Percentiles rank a stretch among this genome's conserved stretches.
These are phyloP conservation scores for Moniliophthora roreri DNA, from an alignment of 1,284 basidiomycete species.

Conservation along the genomic window DNA sequence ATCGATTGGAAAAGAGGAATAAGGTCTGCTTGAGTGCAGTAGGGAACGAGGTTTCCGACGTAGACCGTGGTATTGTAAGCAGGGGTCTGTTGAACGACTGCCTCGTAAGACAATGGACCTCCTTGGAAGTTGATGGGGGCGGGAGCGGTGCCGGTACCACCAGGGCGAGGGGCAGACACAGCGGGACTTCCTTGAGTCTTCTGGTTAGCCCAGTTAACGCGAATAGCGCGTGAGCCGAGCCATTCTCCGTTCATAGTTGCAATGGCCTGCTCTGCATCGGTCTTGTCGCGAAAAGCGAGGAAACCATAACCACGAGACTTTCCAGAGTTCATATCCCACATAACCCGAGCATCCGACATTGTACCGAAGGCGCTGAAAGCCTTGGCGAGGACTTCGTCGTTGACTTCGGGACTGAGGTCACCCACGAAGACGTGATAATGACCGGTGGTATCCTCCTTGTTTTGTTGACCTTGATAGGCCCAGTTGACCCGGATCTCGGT, in stretches of 20 bases:
- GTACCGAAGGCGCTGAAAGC: slow-evolving; percentile 95
- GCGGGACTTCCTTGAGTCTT: slow-evolving; percentile 78
- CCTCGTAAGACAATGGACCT: slow-evolving; percentile 84
- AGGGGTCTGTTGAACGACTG: slow-evolving; percentile 86
- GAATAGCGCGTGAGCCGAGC: slow-evolving; percentile 95
- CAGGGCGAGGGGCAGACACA: slow-evolving; percentile 25
- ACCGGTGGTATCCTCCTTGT: slow-evolving; percentile 93
- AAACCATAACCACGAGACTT: slow-evolving; percentile 96
- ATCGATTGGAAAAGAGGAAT: slow-evolving; percentile 96
- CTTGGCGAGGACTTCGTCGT: slow-evolving; percentile 94
- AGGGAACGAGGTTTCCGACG: slow-evolving; percentile 96
- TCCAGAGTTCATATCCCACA: slow-evolving; percentile 99
- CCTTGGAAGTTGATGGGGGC: slow-evolving; percentile 86
- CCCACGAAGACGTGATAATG: slow-evolving; percentile 99
- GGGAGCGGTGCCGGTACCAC: slow-evolving; percentile 48
- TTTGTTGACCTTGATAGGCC: slow-evolving; percentile 96
- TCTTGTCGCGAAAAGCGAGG: slow-evolving; percentile 93
- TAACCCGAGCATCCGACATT: slow-evolving; percentile 95
- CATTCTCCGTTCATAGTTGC: slow-evolving; percentile 99
- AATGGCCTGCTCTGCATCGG: slow-evolving; percentile 97
- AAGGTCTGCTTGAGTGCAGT: slow-evolving; percentile 93
- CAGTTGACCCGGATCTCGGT: slow-evolving; percentile 97
- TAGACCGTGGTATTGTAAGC: slow-evolving; percentile 95
- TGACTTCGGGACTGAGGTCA: slow-evolving; percentile 96
- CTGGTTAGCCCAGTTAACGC: slow-evolving; percentile 99